Evolutionary conservation across 805 yeast species (phyloP), one percentile per base, ranked within the genome.

Genomic region (Kazachstania martiniae): DNA sequence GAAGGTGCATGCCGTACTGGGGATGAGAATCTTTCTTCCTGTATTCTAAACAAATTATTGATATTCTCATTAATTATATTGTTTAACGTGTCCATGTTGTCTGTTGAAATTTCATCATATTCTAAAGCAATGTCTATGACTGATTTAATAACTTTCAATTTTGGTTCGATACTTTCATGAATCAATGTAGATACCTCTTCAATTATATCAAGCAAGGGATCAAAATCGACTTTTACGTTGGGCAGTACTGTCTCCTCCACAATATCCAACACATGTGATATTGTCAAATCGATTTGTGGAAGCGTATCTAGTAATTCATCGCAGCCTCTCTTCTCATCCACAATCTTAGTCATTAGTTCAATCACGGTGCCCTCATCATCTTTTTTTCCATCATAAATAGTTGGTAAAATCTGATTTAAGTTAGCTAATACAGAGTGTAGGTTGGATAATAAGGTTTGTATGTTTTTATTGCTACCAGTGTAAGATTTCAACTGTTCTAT

Each of bases 21-120:
- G 2, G 68, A 63, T 3, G 63, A 51, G 34, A 50, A 55, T 27
- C 59, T 51, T 10, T 51, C 48, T 31, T 63, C 63, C 33, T 60
- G 62, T 8, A 65, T 50, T 32, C 56, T 57, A 29, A 61, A 46
- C 21, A 65, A 53, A 25, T 47, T 45, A 33, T 56, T 51, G 27
- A 56, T 46, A 38, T 64, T 61, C 14, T 46, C 46, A 19, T 53
- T 59, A 14, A 69, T 50, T 32, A 67, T 68, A 3, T 41, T 46
- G 19, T 58, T 53, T 13, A 70, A 57, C 3, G 72, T 58, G 22
- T 57, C 58, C 50, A 71, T 59, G 15, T 68, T 63, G 21, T 51
- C 48, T 17, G 46, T 43, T 23, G 53, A 57, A 15, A 70, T 58
- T 37, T 70, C 77, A 35, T 58, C 47, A 42, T 58, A 68, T 37